Evolutionary conservation across 306 rosid species (phyloP), one percentile per base, ranked within the genome.

Genomic region (Lathyrus tuberosus): DNA sequence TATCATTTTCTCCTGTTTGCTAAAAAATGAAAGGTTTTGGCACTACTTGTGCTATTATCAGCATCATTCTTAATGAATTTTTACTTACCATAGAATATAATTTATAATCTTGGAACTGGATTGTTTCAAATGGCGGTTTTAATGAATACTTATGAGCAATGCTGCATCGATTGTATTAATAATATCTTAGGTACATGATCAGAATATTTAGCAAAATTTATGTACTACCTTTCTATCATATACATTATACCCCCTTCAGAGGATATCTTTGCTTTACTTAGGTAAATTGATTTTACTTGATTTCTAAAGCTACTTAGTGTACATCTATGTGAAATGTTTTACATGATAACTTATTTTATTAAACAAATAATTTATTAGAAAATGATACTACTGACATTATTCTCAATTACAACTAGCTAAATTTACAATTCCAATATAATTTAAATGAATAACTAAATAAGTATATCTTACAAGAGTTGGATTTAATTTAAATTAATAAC

Each of bases 1-100:
- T 88, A 41, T 56, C 59, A 0, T 47, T 78, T 15, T 75, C 59
- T 66, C 10, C 33, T 18, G 18, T 26, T 40, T 62, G 15, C 79
- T 65, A 42, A 58, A 33, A 43, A 16, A 47, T 47, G 7, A 51
- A 22, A 17, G 57, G 9, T n/a, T 10, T 52, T 10, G 58, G n/a
- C 28, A 52, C 58, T 52, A 10, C 1, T 18, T 52, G 2, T 51
- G 33, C 1, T 9, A 18, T 20, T 51, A 9, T 51, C 26, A 3
- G 0, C 7, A 20, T 46, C 4, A 14, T 46, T 46, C 0, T n/a
- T 16, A 16, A 16, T 48, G 22, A 47, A 47, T 47, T 47, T 15
- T 47, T 0, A 10, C 20, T 15, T 6, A n/a, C 20, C 18, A 15
- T 33, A 43, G n/a, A n/a, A n/a, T n/a, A n/a, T n/a, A n/a, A n/a